A percentile compares a stretch with the other conserved stretches of the same genome.
phyloP scores from a whole-genome alignment of 805 yeast genomes.

The Kockiozyma suomiensis region DNA sequence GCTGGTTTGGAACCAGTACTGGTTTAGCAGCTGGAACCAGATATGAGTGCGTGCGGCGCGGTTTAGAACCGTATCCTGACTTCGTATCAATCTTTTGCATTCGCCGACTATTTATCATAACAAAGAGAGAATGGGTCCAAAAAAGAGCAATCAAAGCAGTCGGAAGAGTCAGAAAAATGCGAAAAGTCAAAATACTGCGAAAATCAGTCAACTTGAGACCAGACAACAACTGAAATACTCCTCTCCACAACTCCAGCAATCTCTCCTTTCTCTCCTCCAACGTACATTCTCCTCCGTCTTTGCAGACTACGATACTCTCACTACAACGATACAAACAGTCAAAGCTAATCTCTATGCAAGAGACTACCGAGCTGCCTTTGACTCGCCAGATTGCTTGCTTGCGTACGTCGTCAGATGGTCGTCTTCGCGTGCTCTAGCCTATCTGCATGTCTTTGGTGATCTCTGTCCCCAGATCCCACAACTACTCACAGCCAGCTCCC shows the following conservation, averaged over 20 bases:
- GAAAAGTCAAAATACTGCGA: not conserved
- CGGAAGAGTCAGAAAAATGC: not conserved
- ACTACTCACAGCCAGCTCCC: not conserved
- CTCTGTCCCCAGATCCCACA: slow-evolving; percentile 22
- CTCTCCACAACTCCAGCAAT: slow-evolving; percentile 16
- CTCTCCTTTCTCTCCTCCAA: slow-evolving; percentile 20
- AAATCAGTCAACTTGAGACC: no score
- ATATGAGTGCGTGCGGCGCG: not conserved
- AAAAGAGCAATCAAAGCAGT: not conserved
- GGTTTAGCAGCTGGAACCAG: not conserved
- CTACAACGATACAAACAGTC: slow-evolving; percentile 57
- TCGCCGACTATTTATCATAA: not conserved
- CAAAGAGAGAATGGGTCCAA: slow-evolving; percentile 5
- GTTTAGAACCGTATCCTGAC: slow-evolving; percentile 2
- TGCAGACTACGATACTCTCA: slow-evolving; percentile 20
- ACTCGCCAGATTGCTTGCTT: slow-evolving; percentile 56
- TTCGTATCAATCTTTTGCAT: not conserved
- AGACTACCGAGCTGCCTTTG: slow-evolving; percentile 70
- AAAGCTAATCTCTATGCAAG: slow-evolving; percentile 70
- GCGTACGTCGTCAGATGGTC: slow-evolving; percentile 88
- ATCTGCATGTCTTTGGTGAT: slow-evolving; percentile 62
- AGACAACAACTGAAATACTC: slow-evolving; percentile 7
- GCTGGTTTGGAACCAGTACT: not conserved
- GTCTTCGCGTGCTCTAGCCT: slow-evolving; percentile 77
- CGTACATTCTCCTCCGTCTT: slow-evolving; percentile 20